phyloP scores from a whole-genome alignment of 2,329 filamentous ascomycete genomes.

The Aspergillaceae sp. region DNA sequence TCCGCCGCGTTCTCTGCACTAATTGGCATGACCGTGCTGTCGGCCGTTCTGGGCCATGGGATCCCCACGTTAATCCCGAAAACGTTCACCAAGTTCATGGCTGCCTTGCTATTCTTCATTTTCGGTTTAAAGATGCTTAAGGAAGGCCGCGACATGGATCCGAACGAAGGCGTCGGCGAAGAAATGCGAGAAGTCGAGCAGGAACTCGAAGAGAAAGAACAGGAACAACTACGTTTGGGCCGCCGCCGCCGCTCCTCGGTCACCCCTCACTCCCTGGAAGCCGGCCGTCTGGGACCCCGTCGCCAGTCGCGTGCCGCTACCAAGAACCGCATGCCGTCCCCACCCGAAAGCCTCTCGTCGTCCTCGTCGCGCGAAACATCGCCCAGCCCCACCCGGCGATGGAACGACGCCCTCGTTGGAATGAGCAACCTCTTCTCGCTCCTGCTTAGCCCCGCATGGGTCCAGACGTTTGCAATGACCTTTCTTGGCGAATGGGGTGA shows the following conservation, averaged over 20 bases:
- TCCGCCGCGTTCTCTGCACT: constrained; percentile 87
- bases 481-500: constrained; percentile 98
- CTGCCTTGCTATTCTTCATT: constrained; percentile 74
- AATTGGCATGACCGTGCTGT: constrained; percentile 89
- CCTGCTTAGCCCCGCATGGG: constrained; percentile 90
- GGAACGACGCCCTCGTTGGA: constrained; percentile 48
- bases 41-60: constrained; percentile 83
- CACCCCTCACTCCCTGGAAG: constrained; percentile 69
- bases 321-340: constrained; percentile 68
- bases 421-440: constrained; percentile 80
- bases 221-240: constrained; percentile 58
- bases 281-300: constrained; percentile 54
- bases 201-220: constrained; percentile 89
- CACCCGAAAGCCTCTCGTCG: constrained; percentile 70
- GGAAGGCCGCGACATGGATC: constrained; percentile 82
- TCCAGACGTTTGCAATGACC: constrained; percentile 98
- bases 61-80: constrained; percentile 86
- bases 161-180: constrained; percentile 83
- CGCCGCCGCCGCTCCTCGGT: constrained; percentile 59
- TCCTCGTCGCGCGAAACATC: constrained; percentile 57
- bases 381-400: constrained; percentile 38
- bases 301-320: constrained; percentile 58
- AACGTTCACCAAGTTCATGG: constrained; percentile 79
- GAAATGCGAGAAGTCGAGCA: constrained; percentile 97
- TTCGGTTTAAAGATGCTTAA: constrained; percentile 78